phyloP scores from a whole-genome alignment of 352 stramenopile genomes.

The Albugo candida region DNA sequence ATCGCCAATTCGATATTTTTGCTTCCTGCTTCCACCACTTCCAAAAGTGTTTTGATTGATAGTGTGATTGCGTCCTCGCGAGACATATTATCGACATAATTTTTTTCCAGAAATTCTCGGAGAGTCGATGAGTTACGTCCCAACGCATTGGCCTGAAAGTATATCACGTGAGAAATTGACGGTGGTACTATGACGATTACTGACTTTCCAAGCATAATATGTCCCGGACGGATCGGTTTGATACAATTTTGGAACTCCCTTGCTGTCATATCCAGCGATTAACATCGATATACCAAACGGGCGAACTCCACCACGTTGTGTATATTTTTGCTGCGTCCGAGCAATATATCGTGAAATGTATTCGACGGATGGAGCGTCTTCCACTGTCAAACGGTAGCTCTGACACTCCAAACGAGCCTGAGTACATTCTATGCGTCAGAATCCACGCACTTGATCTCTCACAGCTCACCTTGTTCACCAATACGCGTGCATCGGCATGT shows the following conservation, averaged over 20 bases:
- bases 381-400: constrained; percentile 94
- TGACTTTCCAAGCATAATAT: constrained; percentile 91
- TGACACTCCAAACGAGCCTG: constrained; percentile 90
- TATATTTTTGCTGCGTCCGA: constrained; percentile 95
- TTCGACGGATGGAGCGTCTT: constrained; percentile 88
- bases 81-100: constrained; percentile 85
- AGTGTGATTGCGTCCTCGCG: constrained; percentile 85
- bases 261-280: constrained; percentile 85
- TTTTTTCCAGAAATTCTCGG: constrained; percentile 98
- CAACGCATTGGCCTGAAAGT: constrained; percentile 81
- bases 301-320: constrained; percentile 93
- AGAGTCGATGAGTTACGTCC: constrained; percentile 95
- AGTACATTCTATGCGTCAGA: neutral
- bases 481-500: constrained; percentile 93
- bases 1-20: constrained; percentile 99
- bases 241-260: constrained; percentile 90
- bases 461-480: constrained; percentile 86
- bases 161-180: neutral
- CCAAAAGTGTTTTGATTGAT: constrained; percentile 90
- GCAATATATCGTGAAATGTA: constrained; percentile 96
- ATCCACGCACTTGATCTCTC: neutral
- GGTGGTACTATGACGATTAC: neutral
- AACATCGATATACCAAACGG: constrained; percentile 98
- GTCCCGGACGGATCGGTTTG: constrained; percentile 97
- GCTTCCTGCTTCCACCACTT: constrained; percentile 95